phyloP scores from a whole-genome alignment of 179 eudicot species.

The Corrigiola litoralis region DNA sequence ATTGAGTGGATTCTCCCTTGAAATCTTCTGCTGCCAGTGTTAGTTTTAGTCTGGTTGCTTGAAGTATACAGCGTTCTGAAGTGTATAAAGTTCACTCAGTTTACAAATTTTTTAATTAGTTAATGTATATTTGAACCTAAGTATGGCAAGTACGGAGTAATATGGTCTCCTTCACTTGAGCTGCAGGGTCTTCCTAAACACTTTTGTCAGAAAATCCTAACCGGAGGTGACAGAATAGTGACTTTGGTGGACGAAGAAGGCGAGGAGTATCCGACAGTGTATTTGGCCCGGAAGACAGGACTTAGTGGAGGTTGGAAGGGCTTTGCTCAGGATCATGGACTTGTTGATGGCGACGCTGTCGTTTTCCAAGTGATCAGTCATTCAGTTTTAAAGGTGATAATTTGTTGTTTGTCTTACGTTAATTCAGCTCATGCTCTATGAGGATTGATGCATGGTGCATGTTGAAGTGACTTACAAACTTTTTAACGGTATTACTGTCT shows the following conservation, averaged over 20 bases:
- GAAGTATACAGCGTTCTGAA: no score
- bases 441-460: background rate
- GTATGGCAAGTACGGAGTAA: background rate
- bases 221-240: conserved; percentile 49
- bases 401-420: background rate
- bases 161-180: background rate
- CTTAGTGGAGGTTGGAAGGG: conserved; percentile 96
- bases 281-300: conserved; percentile 60
- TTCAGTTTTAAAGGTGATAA: conserved; percentile 50
- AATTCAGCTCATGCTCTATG: background rate
- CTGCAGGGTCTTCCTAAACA: conserved; percentile 56
- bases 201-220: conserved; percentile 51
- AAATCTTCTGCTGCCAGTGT: no score
- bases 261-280: conserved; percentile 49
- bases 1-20: no score
- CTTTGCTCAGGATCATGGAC: conserved; percentile 56
- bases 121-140: background rate
- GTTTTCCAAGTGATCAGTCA: conserved; percentile 54
- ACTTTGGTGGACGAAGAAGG: conserved; percentile 65
- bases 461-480: background rate
- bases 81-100: background rate
- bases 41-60: no score
- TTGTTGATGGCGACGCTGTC: conserved; percentile 79
- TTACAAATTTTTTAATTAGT: background rate
- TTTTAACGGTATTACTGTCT: background rate